Percentiles rank a stretch among this genome's conserved stretches.
Conservation (phyloP, 495 filamentous ascomycete genomes). For the Chaetomium tenue region DNA sequence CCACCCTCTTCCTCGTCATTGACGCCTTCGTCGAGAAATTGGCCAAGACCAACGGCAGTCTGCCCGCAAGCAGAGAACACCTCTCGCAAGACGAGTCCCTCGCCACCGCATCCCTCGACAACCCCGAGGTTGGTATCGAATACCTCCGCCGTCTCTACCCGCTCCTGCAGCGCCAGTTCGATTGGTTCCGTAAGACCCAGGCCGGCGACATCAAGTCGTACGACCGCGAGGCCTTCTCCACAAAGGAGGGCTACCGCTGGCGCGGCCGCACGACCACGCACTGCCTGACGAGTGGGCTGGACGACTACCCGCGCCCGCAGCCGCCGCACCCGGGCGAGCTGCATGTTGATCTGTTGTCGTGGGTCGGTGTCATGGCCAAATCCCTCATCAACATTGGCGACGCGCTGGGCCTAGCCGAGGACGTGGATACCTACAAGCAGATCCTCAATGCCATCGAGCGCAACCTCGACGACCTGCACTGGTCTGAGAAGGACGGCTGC, state of each 20-base stretch:
- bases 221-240: conserved; percentile 80
- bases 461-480: conserved; percentile 94
- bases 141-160: conserved; percentile 85
- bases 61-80: conserved; percentile 33
- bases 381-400: conserved; percentile 74
- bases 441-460: conserved; percentile 75
- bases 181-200: conserved; percentile 94
- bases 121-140: conserved; percentile 63
- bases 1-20: conserved; percentile 89
- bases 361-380: conserved; percentile 93
- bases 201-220: conserved; percentile 85
- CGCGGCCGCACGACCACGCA: conserved; percentile 84
- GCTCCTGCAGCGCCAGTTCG: conserved; percentile 84
- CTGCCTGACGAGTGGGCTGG: conserved; percentile 86
- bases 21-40: conserved; percentile 79
- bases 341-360: conserved; percentile 90
- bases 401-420: conserved; percentile 67
- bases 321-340: conserved; percentile 98
- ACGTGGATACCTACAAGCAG: conserved; percentile 66
- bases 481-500: conserved; percentile 71
- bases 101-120: conserved; percentile 61
- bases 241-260: conserved; percentile 93
- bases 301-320: conserved; percentile 92
- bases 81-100: conserved; percentile 39
- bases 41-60: conserved; percentile 42